These are phyloP conservation scores for Malassezia slooffiae DNA, from an alignment of 1,284 basidiomycete genomes.

Conservation along the genomic window DNA sequence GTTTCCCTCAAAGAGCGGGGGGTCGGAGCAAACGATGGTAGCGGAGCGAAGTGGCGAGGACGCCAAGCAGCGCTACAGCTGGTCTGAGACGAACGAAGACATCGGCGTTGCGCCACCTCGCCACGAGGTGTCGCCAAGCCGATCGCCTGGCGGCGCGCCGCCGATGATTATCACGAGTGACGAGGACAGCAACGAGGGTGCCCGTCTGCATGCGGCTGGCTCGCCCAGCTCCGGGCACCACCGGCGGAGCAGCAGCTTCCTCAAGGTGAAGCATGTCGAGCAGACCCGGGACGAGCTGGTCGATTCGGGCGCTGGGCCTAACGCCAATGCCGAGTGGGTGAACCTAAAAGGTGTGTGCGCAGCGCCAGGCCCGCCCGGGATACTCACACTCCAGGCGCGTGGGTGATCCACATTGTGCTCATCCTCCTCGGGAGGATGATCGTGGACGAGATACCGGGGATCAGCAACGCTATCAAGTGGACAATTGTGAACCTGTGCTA, in stretches of 20 bases:
- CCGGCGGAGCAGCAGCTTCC: slow-evolving; percentile 72
- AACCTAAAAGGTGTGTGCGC: slow-evolving; percentile 71
- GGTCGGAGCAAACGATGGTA: too few relatives aligned
- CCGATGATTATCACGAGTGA: too few relatives aligned
- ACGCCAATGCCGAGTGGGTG: slow-evolving; percentile 96
- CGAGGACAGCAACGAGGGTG: too few relatives aligned
- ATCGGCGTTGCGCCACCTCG: too few relatives aligned
- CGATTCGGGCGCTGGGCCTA: slow-evolving; percentile 50
- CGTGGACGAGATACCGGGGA: slow-evolving; percentile 84
- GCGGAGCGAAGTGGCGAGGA: neutral
- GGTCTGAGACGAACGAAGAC: too few relatives aligned
- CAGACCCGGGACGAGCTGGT: slow-evolving; percentile 49
- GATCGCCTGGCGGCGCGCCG: too few relatives aligned
- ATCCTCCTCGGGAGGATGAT: slow-evolving; percentile 81
- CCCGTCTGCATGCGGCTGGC: neutral
- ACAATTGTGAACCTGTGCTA: slow-evolving; percentile 86
- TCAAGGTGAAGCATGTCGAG: slow-evolving; percentile 48
- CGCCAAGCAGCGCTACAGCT: too few relatives aligned
- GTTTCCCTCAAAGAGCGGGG: too few relatives aligned
- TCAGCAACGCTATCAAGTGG: slow-evolving; percentile 89
- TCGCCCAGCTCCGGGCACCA: neutral
- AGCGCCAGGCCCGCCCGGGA: neutral
- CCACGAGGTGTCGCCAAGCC: too few relatives aligned
- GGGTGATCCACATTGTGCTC: slow-evolving; percentile 92
- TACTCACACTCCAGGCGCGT: slow-evolving; percentile 52